These are phyloP conservation scores for Podaxis sp. DNA, from an alignment of 768 basidiomycete species.

Conservation along the genomic window DNA sequence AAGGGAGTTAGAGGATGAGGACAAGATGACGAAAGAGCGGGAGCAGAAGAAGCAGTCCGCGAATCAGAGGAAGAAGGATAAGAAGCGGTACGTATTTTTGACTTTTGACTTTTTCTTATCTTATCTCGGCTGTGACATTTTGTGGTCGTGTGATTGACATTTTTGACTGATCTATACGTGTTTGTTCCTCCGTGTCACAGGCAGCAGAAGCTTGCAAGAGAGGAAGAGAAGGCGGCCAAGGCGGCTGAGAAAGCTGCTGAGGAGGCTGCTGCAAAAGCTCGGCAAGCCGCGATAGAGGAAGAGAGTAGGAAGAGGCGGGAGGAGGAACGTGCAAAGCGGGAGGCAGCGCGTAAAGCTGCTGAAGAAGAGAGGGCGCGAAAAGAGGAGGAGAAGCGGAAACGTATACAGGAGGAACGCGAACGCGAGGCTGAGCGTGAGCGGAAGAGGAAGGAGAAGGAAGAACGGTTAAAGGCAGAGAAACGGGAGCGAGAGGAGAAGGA, in stretches of 20 bases:
- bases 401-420: slow-evolving; percentile 77
- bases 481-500: slow-evolving; percentile 57
- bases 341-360: slow-evolving; percentile 68
- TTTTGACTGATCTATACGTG: neutral
- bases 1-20: slow-evolving; percentile 94
- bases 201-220: slow-evolving; percentile 89
- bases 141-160: slow-evolving; percentile 9
- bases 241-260: slow-evolving; percentile 88
- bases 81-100: slow-evolving; percentile 59
- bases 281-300: slow-evolving; percentile 75
- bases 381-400: slow-evolving; percentile 80
- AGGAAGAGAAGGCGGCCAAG: slow-evolving; percentile 81
- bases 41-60: slow-evolving; percentile 93
- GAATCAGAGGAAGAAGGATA: slow-evolving; percentile 99
- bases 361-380: slow-evolving; percentile 83
- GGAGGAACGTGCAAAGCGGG: slow-evolving; percentile 81
- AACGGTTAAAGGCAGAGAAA: slow-evolving; percentile 68
- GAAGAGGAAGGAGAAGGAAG: slow-evolving; percentile 70
- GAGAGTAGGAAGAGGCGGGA: slow-evolving; percentile 80
- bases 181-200: slow-evolving; percentile 38
- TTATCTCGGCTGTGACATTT: no score
- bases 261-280: slow-evolving; percentile 74
- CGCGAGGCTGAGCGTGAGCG: slow-evolving; percentile 74
- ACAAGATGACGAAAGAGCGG: slow-evolving; percentile 78
- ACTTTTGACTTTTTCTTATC: slow-evolving; percentile 9